Base-by-base conservation (phyloP, 768 basidiomycete species). In the Kwoniella newhampshirensis region DNA sequence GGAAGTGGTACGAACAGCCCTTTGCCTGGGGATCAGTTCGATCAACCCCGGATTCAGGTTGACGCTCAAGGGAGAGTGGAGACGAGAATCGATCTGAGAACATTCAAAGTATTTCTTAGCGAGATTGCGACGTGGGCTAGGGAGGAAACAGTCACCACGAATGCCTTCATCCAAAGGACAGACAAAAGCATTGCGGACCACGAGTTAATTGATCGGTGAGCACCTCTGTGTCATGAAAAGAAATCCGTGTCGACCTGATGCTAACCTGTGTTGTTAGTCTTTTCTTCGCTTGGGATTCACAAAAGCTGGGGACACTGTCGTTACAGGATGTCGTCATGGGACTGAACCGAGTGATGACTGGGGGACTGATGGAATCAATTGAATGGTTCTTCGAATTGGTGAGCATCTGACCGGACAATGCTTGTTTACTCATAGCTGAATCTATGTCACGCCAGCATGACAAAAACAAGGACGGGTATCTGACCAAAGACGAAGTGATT, bases 361-460 rank as follows among this genome's bases (percentile, higher is more conserved):
- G 90, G 62, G 96, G 97, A 75, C 78, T 99, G 63, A 97, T 98
- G 96, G 89, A 92, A 55, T 94, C 90, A 64, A 94, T 98, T 67
- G 90, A 96, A 75, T 99, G 94, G 94, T 94, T 98, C 79, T 97
- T 98, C 78, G 88, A 87, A 66, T 75, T 98, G 46, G 71, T 71
- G 26, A 49, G 70, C 47, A 20, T 12, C 26, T 43, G 17, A 13
- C 27, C 26, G 20, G 5, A 0, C 20, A 13, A 11, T 17, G 23
- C 12, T 42, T 26, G 45, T 40, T 46, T 55, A 53, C 51, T 54
- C 20, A 51, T 25, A 32, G 32, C 32, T 32, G 7, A 32, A 32
- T 13, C 32, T 32, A n/a, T n/a, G 1, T 47, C 13, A 5, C 1
- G 12, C 18, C 12, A 68, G 70, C 70, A 77, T 53, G 75, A 76